Evolutionary conservation across 2,329 filamentous ascomycete genomes (phyloP), one percentile per base, ranked within the genome.

Genomic region (Calonectria fujianensis): DNA sequence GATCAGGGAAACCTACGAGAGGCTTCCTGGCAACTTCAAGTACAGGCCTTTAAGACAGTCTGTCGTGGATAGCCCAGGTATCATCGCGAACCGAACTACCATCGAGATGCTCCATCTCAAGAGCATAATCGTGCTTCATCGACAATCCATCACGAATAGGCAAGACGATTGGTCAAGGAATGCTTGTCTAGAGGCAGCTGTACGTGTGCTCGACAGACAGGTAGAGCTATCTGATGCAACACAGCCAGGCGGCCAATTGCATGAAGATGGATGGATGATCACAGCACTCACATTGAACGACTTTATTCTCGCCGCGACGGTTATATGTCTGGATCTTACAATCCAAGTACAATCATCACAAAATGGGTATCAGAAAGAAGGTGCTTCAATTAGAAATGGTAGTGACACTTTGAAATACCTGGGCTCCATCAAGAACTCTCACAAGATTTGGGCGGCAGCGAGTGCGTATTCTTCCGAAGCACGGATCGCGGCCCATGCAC

Each of bases 261-360:
- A 86, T 69, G 82, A 84, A 7, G 84, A 88, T 51, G 80, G 85
- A 27, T 89, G 87, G 85, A 87, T 90, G 79, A 72, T 89, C 2
- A 85, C 83, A 1, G 85, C 86, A 0, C 80, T 91, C 20, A 84
- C 86, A 0, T 82, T 83, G 52, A 86, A 88, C n/a, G 88, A 90
- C 69, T 90, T 88, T 54, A 82, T 90, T 1, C 83, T 90, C 1
- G 89, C 89, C 0, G 85, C 87, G 10, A 90, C 90, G 86, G 86
- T 90, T 18, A 78, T 91, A 4, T 91, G 87, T 70, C 77, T 90
- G 0, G 81, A 84, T 27, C 67, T 84, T 0, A 82, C 82, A 0
- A 68, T 83, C 3, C 73, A 66, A 24, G 77, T 82, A 64, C 41
- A 32, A 45, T 51, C 24, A 20, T 66, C 16, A 13, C 61, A 4